Evolutionary conservation across 1,284 basidiomycete species (phyloP), one percentile per base, ranked within the genome.

Genomic region (Neotropicomus parvogracilis): DNA sequence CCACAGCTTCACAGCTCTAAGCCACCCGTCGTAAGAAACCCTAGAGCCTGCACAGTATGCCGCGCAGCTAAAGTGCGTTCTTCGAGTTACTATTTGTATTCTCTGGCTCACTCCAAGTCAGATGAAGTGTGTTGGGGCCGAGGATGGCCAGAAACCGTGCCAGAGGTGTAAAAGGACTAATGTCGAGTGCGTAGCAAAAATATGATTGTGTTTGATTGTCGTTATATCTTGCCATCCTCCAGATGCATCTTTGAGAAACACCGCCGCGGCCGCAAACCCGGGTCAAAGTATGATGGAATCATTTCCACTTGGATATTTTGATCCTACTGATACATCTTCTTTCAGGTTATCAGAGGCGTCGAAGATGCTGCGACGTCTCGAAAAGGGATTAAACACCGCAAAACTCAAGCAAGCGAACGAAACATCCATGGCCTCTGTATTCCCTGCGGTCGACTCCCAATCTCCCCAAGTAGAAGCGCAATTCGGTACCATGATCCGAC

Each of bases 81-180:
- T 57, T 49, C 46, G 42, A 45, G 46, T 53, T 50, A 46, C 37
- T 44, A 54, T 48, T 46, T 44, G 49, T 53, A 40, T 53, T 52
- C 51, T 33, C 34, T 51, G 48, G 47, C 50, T 59, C 50, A 56
- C 49, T 47, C 44, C 50, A 50, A 46, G 50, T 33, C 49, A 91
- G 88, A 91, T 91, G 88, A 89, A 90, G 66, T 91, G 88, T 59
- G 87, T 91, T 47, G 88, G 86, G 34, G 83, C 88, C 42, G 88
- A 90, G 59, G 87, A 90, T 59, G 86, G 86, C 48, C 75, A 78
- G 55, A 78, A 80, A 56, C 79, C 78, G 26, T 90, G 87, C 59
- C 84, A 89, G 62, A 81, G 87, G 44, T 91, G 88, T 70, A 84
- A 79, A 64, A 83, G 88, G 48, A 79, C 85, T 34, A 83, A 83